Percentiles rank a stretch among this genome's conserved stretches.
Conservation (phyloP, 139 green algal genomes). For the Chlamydomonas sphaeroides region DNA sequence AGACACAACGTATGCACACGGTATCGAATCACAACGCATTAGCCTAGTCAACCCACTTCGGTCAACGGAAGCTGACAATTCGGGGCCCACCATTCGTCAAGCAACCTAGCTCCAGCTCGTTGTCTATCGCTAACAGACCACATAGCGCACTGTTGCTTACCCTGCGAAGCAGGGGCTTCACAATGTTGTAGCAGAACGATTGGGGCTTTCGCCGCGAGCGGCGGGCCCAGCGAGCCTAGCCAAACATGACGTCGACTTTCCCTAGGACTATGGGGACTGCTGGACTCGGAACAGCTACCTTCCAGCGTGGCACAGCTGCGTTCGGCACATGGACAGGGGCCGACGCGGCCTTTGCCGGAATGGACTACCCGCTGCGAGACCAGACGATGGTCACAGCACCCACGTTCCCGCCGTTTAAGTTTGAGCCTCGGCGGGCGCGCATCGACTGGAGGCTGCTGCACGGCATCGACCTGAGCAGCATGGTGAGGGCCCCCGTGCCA, state of each 20-base stretch:
- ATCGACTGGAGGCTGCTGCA: constrained; percentile 80
- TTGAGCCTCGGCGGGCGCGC: constrained; percentile 51
- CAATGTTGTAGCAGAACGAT: no score
- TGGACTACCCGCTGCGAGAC: constrained; percentile 25
- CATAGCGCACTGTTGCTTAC: not conserved
- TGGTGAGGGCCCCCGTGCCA: constrained; percentile 69
- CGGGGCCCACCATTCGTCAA: no score
- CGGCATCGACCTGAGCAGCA: constrained; percentile 62
- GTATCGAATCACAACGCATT: no score
- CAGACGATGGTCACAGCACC: constrained; percentile 22
- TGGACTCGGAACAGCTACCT: not conserved
- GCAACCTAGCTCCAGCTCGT: no score
- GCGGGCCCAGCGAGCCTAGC: no score
- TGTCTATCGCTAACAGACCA: no score
- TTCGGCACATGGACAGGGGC: not conserved
- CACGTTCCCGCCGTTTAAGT: constrained; percentile 64
- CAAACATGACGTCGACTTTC: constrained; percentile 15
- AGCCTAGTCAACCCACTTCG: no score
- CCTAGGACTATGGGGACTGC: constrained; percentile 22
- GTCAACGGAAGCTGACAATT: no score
- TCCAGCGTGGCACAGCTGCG: not conserved
- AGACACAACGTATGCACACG: no score
- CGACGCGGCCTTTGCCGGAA: not conserved
- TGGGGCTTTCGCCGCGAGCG: no score
- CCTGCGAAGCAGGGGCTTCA: no score